Percentiles rank a stretch among this genome's conserved stretches.
Conservation (phyloP, 2,329 filamentous ascomycete species). For the Alternaria metachromatica region DNA sequence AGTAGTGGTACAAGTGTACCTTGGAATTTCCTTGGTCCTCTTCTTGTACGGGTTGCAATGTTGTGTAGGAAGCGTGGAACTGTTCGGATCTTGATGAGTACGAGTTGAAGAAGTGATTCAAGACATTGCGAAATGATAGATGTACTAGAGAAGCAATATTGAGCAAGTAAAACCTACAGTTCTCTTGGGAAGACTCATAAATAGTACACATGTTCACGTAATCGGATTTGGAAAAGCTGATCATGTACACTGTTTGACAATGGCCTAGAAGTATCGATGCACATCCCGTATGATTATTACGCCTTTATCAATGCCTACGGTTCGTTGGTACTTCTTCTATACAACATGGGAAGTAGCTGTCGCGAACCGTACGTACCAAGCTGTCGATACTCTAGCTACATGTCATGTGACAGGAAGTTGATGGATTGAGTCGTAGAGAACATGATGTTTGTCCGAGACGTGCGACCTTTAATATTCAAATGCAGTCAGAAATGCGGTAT, state of each 20-base stretch:
- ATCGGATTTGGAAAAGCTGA: background rate
- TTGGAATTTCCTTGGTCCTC: background rate
- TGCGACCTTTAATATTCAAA: background rate
- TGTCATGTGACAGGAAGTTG: background rate
- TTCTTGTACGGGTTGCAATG: background rate
- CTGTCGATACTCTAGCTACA: background rate
- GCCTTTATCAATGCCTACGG: background rate
- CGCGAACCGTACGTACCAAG: background rate
- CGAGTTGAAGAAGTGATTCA: background rate
- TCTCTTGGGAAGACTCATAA: background rate
- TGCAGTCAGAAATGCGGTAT: background rate
- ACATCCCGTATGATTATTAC: background rate
- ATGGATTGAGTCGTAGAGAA: background rate
- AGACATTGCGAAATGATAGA: background rate
- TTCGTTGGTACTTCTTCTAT: background rate
- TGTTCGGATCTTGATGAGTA: background rate
- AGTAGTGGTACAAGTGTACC: background rate
- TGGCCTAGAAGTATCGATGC: background rate
- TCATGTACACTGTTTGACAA: background rate
- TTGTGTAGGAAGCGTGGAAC: background rate
- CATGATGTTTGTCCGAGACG: background rate
- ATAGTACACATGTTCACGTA: background rate
- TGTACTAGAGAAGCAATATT: background rate
- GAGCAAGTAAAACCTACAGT: background rate
- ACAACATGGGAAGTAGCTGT: background rate